Conservation (phyloP, 2,329 filamentous ascomycete genomes). For the Aureobasidium subglaciale region DNA sequence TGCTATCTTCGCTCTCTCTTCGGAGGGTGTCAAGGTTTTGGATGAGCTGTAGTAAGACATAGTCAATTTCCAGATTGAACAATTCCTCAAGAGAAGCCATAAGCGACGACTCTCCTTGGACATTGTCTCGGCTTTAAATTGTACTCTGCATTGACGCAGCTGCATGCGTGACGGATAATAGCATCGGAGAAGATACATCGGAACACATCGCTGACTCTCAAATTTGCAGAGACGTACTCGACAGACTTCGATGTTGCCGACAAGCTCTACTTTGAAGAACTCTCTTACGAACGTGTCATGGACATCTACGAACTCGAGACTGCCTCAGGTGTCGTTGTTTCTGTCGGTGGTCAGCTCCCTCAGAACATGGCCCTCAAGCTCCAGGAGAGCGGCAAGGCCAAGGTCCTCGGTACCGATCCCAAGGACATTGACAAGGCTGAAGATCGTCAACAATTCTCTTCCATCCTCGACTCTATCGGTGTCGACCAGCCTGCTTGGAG, state of each 20-base stretch:
- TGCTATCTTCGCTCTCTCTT: no score
- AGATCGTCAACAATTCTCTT: constrained; percentile 96
- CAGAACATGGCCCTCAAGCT: constrained; percentile 96
- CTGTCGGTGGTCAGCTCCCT: constrained; percentile 89
- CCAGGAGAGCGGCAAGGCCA: constrained; percentile 83
- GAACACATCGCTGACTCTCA: constrained; percentile 42
- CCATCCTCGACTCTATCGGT: constrained; percentile 92
- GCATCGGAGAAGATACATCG: no score
- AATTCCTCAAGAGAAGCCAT: no score
- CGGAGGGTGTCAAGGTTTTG: no score
- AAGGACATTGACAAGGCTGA: constrained; percentile 96
- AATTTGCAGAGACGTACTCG: constrained; percentile 68
- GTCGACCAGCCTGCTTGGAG: constrained; percentile 98
- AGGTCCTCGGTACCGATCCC: constrained; percentile 86
- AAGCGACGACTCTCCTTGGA: no score
- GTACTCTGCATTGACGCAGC: no score
- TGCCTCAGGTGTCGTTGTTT: constrained; percentile 83
- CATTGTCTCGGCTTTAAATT: no score
- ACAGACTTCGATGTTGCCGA: constrained; percentile 90
- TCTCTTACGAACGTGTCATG: constrained; percentile 96
- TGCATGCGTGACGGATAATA: no score
- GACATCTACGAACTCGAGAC: constrained; percentile 94
- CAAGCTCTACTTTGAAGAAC: constrained; percentile 91
- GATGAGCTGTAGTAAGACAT: no score
- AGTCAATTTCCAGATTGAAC: no score